These are phyloP conservation scores for Colletotrichum nymphaeae DNA, from an alignment of 2,329 filamentous ascomycete species.

Conservation along the genomic window DNA sequence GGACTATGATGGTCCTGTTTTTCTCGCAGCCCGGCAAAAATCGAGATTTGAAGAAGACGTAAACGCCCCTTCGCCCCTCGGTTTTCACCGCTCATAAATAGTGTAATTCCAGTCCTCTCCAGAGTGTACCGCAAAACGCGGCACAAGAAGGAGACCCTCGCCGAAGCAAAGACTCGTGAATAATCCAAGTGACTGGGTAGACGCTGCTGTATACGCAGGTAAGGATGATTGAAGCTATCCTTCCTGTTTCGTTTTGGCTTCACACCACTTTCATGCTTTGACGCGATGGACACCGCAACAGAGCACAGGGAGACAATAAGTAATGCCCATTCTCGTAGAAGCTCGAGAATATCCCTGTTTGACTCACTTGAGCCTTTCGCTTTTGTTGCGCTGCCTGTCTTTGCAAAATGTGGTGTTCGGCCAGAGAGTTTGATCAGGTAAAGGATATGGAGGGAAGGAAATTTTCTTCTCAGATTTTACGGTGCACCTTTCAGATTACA, in stretches of 20 bases:
- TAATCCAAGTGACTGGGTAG: constrained; percentile 36
- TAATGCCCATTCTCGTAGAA: constrained; percentile 4
- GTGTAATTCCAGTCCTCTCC: constrained; percentile 32
- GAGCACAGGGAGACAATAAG: not conserved
- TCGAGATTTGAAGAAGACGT: not conserved
- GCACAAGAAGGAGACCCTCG: constrained; percentile 33
- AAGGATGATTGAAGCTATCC: not conserved
- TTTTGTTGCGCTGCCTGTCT: not conserved
- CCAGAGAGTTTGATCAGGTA: not conserved
- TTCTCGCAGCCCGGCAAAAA: constrained; percentile 53
- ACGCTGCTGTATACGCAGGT: constrained; percentile 26
- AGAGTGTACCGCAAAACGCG: constrained; percentile 36
- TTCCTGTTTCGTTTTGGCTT: not conserved
- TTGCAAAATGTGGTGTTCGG: not conserved
- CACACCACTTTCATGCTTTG: not conserved
- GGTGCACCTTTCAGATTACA: not conserved
- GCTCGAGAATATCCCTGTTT: not conserved
- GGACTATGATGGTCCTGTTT: constrained; percentile 66
- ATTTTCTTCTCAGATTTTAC: constrained; percentile 8
- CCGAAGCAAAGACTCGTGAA: constrained; percentile 33
- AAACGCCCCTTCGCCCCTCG: not conserved
- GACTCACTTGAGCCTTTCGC: constrained; percentile 9
- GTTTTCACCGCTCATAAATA: not conserved
- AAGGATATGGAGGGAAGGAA: not conserved
- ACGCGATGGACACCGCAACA: not conserved